These are phyloP conservation scores for Davidsoniella australis DNA, from an alignment of 2,329 filamentous ascomycete species.

Conservation along the genomic window DNA sequence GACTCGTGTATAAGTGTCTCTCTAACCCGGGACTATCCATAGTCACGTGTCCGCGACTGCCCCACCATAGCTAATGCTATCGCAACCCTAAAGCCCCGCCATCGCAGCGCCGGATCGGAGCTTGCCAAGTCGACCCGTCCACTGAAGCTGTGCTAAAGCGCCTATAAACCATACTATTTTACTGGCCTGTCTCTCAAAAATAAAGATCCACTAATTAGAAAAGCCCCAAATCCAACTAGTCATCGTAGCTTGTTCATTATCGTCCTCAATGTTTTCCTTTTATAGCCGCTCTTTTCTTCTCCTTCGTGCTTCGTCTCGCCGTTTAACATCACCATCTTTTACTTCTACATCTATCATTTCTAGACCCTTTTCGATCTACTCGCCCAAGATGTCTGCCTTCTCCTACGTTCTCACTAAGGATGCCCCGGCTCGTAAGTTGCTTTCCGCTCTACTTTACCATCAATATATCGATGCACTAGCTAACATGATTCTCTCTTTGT, in stretches of 20 bases:
- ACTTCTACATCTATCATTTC: background rate
- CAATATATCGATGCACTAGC: background rate
- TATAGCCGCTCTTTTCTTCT: background rate
- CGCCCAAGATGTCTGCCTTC: conserved; percentile 11
- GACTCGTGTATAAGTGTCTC: too few species aligned
- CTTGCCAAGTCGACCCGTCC: background rate
- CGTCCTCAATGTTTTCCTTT: background rate
- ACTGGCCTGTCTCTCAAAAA: background rate
- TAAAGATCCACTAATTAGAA: too few species aligned
- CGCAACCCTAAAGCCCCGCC: conserved; percentile 6
- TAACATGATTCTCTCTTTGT: background rate
- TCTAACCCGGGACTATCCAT: too few species aligned
- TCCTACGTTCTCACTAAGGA: conserved; percentile 38
- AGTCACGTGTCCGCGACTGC: background rate
- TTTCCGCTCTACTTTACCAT: background rate
- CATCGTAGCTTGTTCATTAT: too few species aligned
- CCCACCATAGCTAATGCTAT: conserved; percentile 2
- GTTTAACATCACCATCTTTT: background rate
- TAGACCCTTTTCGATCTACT: conserved; percentile 4
- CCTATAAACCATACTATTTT: background rate
- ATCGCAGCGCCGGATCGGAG: conserved; percentile 9
- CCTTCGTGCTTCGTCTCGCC: background rate
- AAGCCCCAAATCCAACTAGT: too few species aligned
- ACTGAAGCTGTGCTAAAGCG: too few species aligned
- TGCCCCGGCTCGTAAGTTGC: conserved; percentile 37